These are phyloP conservation scores for Rhizopogon sp. DNA, from an alignment of 768 basidiomycete genomes.

Conservation along the genomic window DNA sequence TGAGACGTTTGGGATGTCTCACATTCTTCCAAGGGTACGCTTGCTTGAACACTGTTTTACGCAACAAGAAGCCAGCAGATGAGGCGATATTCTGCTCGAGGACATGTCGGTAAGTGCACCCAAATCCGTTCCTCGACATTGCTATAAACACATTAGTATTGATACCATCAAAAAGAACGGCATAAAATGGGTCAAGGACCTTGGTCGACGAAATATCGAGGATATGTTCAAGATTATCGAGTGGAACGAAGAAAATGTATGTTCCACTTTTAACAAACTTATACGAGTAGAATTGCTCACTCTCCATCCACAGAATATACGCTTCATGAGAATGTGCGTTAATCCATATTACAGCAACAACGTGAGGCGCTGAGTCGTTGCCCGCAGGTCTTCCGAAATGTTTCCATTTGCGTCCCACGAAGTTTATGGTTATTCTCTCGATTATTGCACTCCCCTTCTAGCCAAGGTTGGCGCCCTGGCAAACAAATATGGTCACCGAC, in stretches of 20 bases:
- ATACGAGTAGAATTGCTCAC: neutral
- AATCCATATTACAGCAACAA: neutral
- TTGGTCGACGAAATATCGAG: constrained; percentile 69
- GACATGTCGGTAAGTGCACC: constrained; percentile 46
- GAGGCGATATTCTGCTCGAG: constrained; percentile 73
- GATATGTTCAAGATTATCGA: constrained; percentile 73
- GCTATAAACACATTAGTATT: constrained; percentile 38
- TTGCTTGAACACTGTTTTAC: constrained; percentile 80
- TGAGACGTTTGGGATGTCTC: neutral
- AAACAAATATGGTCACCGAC: constrained; percentile 64
- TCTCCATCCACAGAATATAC: constrained; percentile 46
- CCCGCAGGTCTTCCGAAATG: constrained; percentile 71
- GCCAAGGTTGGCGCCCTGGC: constrained; percentile 61
- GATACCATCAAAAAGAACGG: constrained; percentile 79
- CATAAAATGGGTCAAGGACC: constrained; percentile 73
- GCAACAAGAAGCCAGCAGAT: constrained; percentile 60
- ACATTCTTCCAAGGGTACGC: constrained; percentile 52
- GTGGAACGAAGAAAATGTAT: constrained; percentile 87
- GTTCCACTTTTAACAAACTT: constrained; percentile 7
- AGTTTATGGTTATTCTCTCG: constrained; percentile 74
- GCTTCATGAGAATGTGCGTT: constrained; percentile 70
- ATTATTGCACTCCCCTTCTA: constrained; percentile 58
- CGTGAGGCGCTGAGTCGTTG: neutral
- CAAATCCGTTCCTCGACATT: neutral
- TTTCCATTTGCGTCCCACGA: constrained; percentile 89